Conservation (phyloP, 2,329 filamentous ascomycete species). For the Ceratocystis destructans region DNA sequence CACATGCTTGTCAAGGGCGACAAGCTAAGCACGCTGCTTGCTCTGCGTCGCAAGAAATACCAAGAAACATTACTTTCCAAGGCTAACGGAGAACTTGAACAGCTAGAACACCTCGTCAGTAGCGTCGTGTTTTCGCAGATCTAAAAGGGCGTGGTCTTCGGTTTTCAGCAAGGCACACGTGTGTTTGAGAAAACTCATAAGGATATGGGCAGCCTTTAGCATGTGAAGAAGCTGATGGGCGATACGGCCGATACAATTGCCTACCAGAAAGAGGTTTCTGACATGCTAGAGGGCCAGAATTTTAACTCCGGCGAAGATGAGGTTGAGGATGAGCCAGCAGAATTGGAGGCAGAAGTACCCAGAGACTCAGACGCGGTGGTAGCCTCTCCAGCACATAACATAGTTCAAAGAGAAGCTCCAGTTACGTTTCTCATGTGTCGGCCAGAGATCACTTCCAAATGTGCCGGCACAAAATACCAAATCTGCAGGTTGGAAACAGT, state of each 20-base stretch:
- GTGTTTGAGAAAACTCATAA: conserved; percentile 83
- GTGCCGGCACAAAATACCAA: neutral
- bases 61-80: conserved; percentile 79
- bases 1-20: conserved; percentile 70
- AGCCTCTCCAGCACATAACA: neutral
- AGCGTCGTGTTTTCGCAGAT: conserved; percentile 93
- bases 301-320: conserved; percentile 94
- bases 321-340: conserved; percentile 86
- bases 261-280: conserved; percentile 91
- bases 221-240: conserved; percentile 88
- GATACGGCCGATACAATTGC: conserved; percentile 81
- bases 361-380: neutral
- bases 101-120: conserved; percentile 75
- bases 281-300: conserved; percentile 77
- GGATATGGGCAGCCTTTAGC: conserved; percentile 91
- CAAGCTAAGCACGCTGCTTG: conserved; percentile 69
- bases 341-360: conserved; percentile 44
- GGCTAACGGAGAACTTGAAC: conserved; percentile 86
- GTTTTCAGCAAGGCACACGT: conserved; percentile 77
- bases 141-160: conserved; percentile 90
- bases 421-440: conserved; percentile 10
- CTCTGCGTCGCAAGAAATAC: conserved; percentile 89
- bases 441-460: neutral
- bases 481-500: neutral
- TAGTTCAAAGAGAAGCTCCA: neutral